These are phyloP conservation scores for Teratosphaeria nubilosa DNA, from an alignment of 2,329 filamentous ascomycete genomes.

Conservation along the genomic window DNA sequence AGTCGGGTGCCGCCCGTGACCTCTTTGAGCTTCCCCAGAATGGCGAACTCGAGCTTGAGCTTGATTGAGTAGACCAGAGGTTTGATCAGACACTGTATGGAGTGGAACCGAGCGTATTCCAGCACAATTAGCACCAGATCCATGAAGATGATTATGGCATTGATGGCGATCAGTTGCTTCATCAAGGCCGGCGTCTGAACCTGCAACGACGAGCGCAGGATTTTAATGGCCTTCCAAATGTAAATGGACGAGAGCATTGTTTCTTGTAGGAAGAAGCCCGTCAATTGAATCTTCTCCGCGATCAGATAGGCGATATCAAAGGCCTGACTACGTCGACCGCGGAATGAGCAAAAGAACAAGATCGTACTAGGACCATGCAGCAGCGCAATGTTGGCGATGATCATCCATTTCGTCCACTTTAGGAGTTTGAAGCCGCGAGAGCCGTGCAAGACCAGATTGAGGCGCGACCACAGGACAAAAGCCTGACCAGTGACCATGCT, in stretches of 20 bases:
- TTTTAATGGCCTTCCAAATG: neutral
- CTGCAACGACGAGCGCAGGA: neutral
- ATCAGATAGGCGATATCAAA: neutral
- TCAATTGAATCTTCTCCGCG: neutral
- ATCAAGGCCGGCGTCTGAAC: neutral
- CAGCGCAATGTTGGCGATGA: neutral
- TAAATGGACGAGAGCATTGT: neutral
- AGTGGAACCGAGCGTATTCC: slow-evolving; percentile 17
- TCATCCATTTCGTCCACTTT: neutral
- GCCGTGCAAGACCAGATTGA: neutral
- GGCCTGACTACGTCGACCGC: neutral
- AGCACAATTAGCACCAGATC: slow-evolving; percentile 24
- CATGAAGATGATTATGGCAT: slow-evolving; percentile 25
- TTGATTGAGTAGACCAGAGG: slow-evolving; percentile 18
- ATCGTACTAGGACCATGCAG: neutral
- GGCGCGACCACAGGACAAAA: neutral
- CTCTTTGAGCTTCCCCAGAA: slow-evolving; percentile 12
- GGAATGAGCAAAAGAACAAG: neutral
- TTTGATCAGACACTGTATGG: slow-evolving; percentile 27
- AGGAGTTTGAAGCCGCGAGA: neutral
- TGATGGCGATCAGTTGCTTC: slow-evolving; percentile 26
- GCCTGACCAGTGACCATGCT: neutral
- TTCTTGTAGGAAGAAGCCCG: neutral
- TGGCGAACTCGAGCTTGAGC: slow-evolving; percentile 11
- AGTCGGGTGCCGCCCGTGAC: neutral